Base-by-base conservation (phyloP, 331 rosid genomes). In the Dryas integrifolia region DNA sequence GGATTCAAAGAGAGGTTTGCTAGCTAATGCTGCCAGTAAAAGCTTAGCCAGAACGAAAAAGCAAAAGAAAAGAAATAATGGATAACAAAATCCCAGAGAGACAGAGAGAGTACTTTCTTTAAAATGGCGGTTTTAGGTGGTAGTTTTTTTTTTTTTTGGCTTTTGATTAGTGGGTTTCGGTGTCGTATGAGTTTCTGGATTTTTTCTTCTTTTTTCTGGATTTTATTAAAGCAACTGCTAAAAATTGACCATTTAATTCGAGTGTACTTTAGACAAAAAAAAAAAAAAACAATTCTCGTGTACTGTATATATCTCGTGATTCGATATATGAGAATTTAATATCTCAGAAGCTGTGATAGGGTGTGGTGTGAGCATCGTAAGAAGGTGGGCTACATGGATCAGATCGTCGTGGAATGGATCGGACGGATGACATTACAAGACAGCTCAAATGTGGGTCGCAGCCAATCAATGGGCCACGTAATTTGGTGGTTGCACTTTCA, bases 1-100 rank as follows among this genome's bases (percentile, higher is more conserved):
- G 67, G 86, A 88, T 86, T 89, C 79, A 76, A 91, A 91, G 96
- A 84, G 87, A 89, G 82, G 86, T 82, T 84, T 82, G 73, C 58
- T 44, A 56, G 15, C 9, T 59, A 51, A 9, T 55, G 72, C 62
- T 7, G 45, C 76, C 30, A 43, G 70, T 30, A 52, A 77, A 63
- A 72, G 56, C 30, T 11, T 24, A 39, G 53, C 56, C 74, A 49
- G 51, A 59, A 56, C 41, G 4, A 56, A 67, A 52, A 52, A 21
- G 72, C 44, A 73, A 57, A 70, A 39, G 77, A 76, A 67, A 66
- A 30, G 35, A 30, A 30, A 30, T 30, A 30, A 30, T 70, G 72
- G 86, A 60, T 38, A 30, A 67, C 10, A 51, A 69, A 75, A 55
- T 30, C 49, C 73, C 70, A 35, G 68, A 56, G 49, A 35, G 47